Base-by-base conservation (phyloP, 768 basidiomycete genomes). In the Punctularia strigosozonata region DNA sequence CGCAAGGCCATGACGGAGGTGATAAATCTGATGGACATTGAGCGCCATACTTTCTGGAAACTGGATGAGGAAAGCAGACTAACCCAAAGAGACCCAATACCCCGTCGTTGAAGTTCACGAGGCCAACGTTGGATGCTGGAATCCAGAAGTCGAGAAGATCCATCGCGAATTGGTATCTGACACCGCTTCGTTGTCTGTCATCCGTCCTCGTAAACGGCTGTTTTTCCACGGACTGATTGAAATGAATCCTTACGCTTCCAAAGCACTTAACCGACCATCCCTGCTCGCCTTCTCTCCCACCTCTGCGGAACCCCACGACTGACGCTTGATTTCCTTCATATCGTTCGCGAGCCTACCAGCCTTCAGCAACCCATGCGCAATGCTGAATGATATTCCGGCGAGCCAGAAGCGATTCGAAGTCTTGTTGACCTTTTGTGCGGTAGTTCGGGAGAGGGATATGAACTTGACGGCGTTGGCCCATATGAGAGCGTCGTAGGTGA, bases 121-220 rank as follows among this genome's bases (percentile, higher is more conserved):
- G 62, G 13, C 82, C 86, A 28, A 91, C 69, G 42, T 73, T 81
- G 15, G 80, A 79, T 5, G 89, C 84, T 4, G 95, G 95, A 50
- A 92, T 77, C 78, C 82, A 92, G 42, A 90, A 59, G 55, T 99
- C 95, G 42, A 91, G 65, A 15, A 75, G 52, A 56, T 99, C 95
- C 43, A 86, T 77, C 39, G 81, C 61, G 48, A 98, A 73, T 58
- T 98, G 95, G 46, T 75, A 73, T 21, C 79, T n/a, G n/a, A n/a
- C n/a, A n/a, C n/a, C n/a, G n/a, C n/a, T n/a, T n/a, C n/a, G n/a
- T n/a, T n/a, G n/a, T n/a, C n/a, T n/a, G n/a, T n/a, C n/a, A n/a
- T n/a, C n/a, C n/a, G n/a, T n/a, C n/a, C n/a, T n/a, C n/a, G n/a
- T n/a, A n/a, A n/a, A n/a, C n/a, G n/a, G n/a, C n/a, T n/a, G n/a